Evolutionary conservation across 345 rosid species (phyloP).

Genomic region (Litchi chinensis): DNA sequence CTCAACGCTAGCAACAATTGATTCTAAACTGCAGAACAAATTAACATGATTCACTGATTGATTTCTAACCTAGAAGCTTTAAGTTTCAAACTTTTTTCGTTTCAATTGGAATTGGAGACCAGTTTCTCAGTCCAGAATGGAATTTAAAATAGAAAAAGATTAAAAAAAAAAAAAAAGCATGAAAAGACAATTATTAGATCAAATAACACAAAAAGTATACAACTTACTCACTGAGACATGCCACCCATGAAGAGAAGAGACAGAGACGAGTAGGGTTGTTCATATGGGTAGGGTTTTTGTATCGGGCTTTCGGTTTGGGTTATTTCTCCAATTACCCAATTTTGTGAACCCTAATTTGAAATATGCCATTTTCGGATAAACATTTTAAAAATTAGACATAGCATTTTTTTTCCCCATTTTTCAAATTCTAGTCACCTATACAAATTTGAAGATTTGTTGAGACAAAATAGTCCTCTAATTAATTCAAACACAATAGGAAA

Average conservation of each 20-base stretch:
- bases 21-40: not conserved
- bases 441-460: no score
- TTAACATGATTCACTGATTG: not conserved
- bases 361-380: no score
- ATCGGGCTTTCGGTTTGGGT: not conserved
- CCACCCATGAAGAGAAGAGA: not conserved
- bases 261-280: not conserved
- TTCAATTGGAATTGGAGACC: no score
- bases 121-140: not conserved
- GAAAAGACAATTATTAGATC: not conserved
- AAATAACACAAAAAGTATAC: not conserved
- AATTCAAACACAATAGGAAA: no score
- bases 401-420: no score
- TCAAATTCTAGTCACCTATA: no score
- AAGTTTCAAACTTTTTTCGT: not conserved
- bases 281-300: not conserved
- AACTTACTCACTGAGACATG: not conserved
- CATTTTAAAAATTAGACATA: no score
- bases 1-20: no score
- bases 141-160: no score
- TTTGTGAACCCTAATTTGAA: not conserved
- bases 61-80: not conserved
- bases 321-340: not conserved
- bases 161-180: no score
- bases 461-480: no score